These are phyloP conservation scores for Daldinia concentrica DNA, from an alignment of 495 filamentous ascomycete species.

Conservation along the genomic window DNA sequence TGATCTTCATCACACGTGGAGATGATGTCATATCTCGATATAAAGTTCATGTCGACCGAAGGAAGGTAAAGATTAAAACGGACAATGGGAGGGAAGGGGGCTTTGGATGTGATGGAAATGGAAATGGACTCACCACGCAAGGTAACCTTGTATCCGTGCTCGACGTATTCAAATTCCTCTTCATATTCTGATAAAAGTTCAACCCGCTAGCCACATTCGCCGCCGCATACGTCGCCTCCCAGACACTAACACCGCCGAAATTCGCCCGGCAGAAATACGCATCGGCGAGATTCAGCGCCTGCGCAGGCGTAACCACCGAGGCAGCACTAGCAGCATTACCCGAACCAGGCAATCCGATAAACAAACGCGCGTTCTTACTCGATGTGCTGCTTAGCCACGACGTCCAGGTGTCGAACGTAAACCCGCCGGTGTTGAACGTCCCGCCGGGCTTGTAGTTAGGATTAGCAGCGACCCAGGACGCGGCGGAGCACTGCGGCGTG, in stretches of 20 bases:
- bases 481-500: constrained; percentile 65
- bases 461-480: constrained; percentile 52
- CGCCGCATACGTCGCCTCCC: constrained; percentile 69
- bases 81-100: too few species aligned
- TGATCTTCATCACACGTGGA: background rate
- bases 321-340: constrained; percentile 52
- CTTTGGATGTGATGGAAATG: too few species aligned
- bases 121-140: constrained; percentile 19
- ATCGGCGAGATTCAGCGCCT: constrained; percentile 60
- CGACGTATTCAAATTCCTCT: constrained; percentile 43
- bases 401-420: constrained; percentile 56
- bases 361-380: constrained; percentile 55
- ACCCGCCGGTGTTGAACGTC: constrained; percentile 30
- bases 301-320: constrained; percentile 50
- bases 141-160: constrained; percentile 28
- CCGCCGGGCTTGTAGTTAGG: constrained; percentile 44
- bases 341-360: constrained; percentile 49
- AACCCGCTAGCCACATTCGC: constrained; percentile 57
- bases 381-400: constrained; percentile 37
- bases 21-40: too few species aligned
- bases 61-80: too few species aligned
- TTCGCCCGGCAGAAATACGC: constrained; percentile 58
- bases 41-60: too few species aligned
- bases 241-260: constrained; percentile 79
- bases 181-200: constrained; percentile 56